Evolutionary conservation across 148 eudicot genomes (phyloP), one percentile per base, ranked within the genome.

Genomic region (Simmondsia chinensis): DNA sequence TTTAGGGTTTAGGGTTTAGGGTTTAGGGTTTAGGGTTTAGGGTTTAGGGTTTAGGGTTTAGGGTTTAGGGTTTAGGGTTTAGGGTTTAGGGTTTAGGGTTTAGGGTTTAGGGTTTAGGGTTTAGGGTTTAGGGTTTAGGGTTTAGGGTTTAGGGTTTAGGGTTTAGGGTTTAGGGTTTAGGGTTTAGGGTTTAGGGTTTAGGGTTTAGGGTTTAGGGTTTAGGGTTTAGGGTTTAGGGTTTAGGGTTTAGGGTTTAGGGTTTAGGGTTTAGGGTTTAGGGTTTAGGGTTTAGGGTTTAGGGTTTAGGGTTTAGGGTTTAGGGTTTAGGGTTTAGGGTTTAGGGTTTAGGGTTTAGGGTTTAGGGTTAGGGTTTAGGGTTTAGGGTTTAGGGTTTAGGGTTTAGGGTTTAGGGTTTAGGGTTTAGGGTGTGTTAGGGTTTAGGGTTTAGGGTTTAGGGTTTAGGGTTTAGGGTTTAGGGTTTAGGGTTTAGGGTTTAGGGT

Each of bases 51-150:
- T 45, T 26, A n/a, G 33, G 50, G 50, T 8, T 45, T 13, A 4
- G 33, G 50, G n/a, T n/a, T n/a, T n/a, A n/a, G 37, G 37, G 37
- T 33, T 33, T 11, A 33, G 37, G 37, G 37, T 33, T 33, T 11
- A 33, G 11, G 56, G 56, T 37, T 50, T 37, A 11, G 28, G 56
- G 56, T 21, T 50, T 37, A 26, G 50, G 50, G 50, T 45, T 45
- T 20, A 28, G 50, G 50, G 31, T 45, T 28, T 13, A 28, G 50
- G 50, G 31, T 45, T 28, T 1, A 26, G 48, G 48, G 28, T 44
- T 23, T 1, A 28, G 50, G 50, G 32, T n/a, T 45, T 26, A 1
- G 33, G 50, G 50, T n/a, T 45, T 26, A 0, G 33, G 50, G 50
- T 21, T 45, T 26, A n/a, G 33, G 50, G 50, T 8, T 45, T 13